Percentiles rank a stretch among this genome's conserved stretches.
phyloP scores from a whole-genome alignment of 768 basidiomycete species.

The Floccularia luteovirens region DNA sequence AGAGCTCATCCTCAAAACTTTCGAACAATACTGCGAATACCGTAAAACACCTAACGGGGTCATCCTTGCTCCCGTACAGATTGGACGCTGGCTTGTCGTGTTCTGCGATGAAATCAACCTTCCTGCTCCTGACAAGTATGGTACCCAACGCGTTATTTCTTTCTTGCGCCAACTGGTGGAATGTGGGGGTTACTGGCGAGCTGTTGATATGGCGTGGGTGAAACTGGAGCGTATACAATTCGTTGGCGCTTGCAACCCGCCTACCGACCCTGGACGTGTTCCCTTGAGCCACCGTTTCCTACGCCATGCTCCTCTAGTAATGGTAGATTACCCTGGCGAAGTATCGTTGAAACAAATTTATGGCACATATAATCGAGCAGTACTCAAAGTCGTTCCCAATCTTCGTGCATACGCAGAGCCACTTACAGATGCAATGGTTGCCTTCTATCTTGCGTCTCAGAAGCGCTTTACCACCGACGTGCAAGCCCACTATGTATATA shows the following conservation, averaged over 20 bases:
- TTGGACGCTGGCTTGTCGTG: constrained; percentile 98
- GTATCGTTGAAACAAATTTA: constrained; percentile 97
- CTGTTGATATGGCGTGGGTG: constrained; percentile 95
- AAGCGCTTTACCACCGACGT: constrained; percentile 90
- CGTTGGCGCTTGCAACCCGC: constrained; percentile 98
- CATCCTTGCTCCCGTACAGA: constrained; percentile 86
- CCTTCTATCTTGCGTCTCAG: constrained; percentile 91
- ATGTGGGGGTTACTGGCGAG: constrained; percentile 89
- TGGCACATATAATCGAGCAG: constrained; percentile 93
- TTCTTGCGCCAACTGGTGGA: constrained; percentile 97
- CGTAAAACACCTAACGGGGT: constrained; percentile 98
- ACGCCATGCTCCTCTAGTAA: constrained; percentile 92
- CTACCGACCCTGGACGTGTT: constrained; percentile 98
- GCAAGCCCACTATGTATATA: constrained; percentile 99
- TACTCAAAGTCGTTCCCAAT: constrained; percentile 92
- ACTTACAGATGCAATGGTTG: constrained; percentile 96
- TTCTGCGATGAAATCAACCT: constrained; percentile 99
- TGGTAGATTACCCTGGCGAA: constrained; percentile 99
- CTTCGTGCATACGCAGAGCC: constrained; percentile 90
- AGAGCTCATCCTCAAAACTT: constrained; percentile 96
- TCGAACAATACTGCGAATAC: constrained; percentile 99
- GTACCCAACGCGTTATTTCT: constrained; percentile 96
- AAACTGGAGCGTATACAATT: constrained; percentile 98
- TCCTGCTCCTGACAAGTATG: constrained; percentile 95
- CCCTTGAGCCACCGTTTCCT: constrained; percentile 96